Conservation (phyloP, 2,329 filamentous ascomycete genomes). For the Talaromyces sp. region DNA sequence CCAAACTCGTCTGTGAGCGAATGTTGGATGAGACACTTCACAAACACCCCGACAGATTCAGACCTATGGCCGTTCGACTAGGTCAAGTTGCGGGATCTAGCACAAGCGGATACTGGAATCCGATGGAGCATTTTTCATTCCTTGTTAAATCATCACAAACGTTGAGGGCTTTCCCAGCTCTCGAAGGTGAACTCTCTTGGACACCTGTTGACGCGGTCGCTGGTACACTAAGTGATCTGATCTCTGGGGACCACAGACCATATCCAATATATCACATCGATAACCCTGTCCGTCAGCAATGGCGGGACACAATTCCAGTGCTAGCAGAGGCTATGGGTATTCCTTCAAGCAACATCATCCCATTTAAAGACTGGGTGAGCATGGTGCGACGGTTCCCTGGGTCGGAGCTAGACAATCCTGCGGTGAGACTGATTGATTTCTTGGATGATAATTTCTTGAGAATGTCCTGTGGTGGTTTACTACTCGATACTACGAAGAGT, state of each 20-base stretch:
- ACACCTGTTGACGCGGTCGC: constrained; percentile 45
- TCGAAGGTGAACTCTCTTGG: constrained; percentile 45
- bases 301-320: constrained; percentile 34
- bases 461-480: constrained; percentile 47
- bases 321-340: constrained; percentile 34
- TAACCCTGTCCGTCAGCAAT: constrained; percentile 42
- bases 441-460: constrained; percentile 32
- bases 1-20: constrained; percentile 50
- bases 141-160: constrained; percentile 51
- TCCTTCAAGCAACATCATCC: constrained; percentile 27
- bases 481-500: constrained; percentile 37
- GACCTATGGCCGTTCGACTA: constrained; percentile 42
- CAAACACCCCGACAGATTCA: constrained; percentile 40
- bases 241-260: constrained; percentile 24
- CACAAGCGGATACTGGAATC: constrained; percentile 54
- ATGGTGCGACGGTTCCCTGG: constrained; percentile 28
- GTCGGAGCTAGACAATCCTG: constrained; percentile 26
- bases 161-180: constrained; percentile 40
- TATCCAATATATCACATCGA: constrained; percentile 46
- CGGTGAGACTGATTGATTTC: constrained; percentile 29
- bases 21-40: constrained; percentile 50
- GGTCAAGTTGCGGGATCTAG: constrained; percentile 54
- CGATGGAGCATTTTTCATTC: constrained; percentile 50
- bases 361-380: constrained; percentile 41
- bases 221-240: constrained; percentile 27